Evolutionary conservation across 2,329 filamentous ascomycete species (phyloP).

Genomic region (Colletotrichum karsti): DNA sequence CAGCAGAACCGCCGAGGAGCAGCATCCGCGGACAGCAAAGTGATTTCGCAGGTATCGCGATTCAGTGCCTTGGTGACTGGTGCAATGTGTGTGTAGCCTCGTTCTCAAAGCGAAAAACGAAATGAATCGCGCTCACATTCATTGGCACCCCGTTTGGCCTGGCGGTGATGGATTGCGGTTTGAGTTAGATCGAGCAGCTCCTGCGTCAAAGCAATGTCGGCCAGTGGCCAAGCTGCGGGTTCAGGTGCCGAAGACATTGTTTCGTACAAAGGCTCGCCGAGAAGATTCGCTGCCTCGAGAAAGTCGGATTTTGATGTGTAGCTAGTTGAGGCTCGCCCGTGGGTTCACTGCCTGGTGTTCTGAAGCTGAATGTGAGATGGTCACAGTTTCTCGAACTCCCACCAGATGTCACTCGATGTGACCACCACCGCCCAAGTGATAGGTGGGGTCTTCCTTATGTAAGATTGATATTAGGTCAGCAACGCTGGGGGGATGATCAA

Average conservation of each 20-base stretch:
- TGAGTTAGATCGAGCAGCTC: conserved; percentile 85
- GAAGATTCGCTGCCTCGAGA: no score
- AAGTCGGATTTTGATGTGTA: no score
- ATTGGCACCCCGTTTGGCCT: conserved; percentile 90
- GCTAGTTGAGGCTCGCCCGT: no score
- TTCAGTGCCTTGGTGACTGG: conserved; percentile 85
- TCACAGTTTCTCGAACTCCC: no score
- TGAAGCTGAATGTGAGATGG: no score
- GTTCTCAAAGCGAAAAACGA: neutral
- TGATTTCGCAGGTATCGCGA: conserved; percentile 87
- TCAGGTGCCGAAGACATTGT: neutral
- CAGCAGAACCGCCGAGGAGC: conserved; percentile 86
- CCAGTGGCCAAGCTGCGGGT: conserved; percentile 70
- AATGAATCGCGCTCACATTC: conserved; percentile 48
- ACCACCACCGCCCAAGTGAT: no score
- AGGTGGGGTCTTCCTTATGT: no score
- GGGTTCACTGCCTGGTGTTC: no score
- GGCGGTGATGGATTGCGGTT: conserved; percentile 70
- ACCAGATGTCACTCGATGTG: no score
- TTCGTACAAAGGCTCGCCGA: no score
- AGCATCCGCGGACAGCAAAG: conserved; percentile 89
- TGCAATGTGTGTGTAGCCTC: neutral
- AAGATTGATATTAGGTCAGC: no score
- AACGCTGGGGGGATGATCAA: no score
- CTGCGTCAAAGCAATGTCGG: conserved; percentile 77